phyloP scores from a whole-genome alignment of 495 filamentous ascomycete species.

The Chaetomium fimeti region DNA sequence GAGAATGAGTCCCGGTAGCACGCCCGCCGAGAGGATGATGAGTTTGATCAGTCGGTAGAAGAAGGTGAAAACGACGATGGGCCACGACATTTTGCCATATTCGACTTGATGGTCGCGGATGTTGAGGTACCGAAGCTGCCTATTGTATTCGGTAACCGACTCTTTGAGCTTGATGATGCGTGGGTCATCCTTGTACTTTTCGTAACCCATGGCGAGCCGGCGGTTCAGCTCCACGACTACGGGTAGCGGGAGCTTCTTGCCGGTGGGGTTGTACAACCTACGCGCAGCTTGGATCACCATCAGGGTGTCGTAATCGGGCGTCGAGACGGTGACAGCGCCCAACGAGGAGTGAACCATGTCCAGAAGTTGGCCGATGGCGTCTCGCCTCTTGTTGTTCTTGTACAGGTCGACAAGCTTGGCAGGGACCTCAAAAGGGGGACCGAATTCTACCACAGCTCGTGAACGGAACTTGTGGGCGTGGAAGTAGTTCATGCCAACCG shows the following conservation, averaged over 20 bases:
- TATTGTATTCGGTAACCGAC: slow-evolving; percentile 83
- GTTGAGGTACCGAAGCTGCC: slow-evolving; percentile 77
- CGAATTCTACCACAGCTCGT: slow-evolving; percentile 94
- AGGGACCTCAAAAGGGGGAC: slow-evolving; percentile 79
- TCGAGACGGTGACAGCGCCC: slow-evolving; percentile 85
- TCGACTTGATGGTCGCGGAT: slow-evolving; percentile 94
- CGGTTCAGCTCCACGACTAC: slow-evolving; percentile 96
- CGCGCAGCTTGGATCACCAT: slow-evolving; percentile 98
- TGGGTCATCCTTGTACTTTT: slow-evolving; percentile 85
- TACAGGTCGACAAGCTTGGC: slow-evolving; percentile 81
- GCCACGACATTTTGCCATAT: slow-evolving; percentile 79
- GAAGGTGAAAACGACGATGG: slow-evolving; percentile 70
- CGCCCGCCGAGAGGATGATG: slow-evolving; percentile 69
- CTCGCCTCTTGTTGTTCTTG: slow-evolving; percentile 73
- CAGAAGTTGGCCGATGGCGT: slow-evolving; percentile 76
- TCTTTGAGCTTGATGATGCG: slow-evolving; percentile 77
- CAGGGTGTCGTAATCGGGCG: slow-evolving; percentile 93
- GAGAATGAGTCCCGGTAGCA: slow-evolving; percentile 80
- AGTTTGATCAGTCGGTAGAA: slow-evolving; percentile 80
- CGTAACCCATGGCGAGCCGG: slow-evolving; percentile 87
- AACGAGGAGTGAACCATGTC: slow-evolving; percentile 84
- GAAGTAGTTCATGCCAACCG: slow-evolving; percentile 99
- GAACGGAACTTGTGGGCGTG: slow-evolving; percentile 99
- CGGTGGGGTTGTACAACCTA: slow-evolving; percentile 87
- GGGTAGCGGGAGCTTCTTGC: slow-evolving; percentile 90